Evolutionary conservation across 1,284 basidiomycete species (phyloP).

Genomic region (Puccinia horiana): DNA sequence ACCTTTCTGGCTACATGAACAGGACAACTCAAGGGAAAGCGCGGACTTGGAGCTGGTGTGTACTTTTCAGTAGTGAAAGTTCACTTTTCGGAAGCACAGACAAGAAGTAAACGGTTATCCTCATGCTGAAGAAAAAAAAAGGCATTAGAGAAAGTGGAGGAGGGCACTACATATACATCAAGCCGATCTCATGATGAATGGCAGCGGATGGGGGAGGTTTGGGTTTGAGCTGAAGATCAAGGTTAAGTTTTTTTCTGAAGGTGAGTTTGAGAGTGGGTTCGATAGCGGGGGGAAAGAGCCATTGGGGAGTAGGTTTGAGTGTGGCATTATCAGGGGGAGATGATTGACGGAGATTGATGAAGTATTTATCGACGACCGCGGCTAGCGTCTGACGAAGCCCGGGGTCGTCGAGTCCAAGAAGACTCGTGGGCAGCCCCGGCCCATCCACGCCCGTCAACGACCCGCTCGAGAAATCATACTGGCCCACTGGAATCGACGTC

Average conservation of each 20-base stretch:
- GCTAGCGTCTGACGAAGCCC: background rate
- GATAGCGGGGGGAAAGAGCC: background rate
- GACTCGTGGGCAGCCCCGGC: background rate
- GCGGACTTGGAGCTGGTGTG: too few species aligned
- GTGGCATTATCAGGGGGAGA: background rate
- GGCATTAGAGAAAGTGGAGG: too few species aligned
- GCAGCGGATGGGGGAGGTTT: background rate
- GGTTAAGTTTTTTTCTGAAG: background rate
- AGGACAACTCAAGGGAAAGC: too few species aligned
- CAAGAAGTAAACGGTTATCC: too few species aligned
- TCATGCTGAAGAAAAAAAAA: too few species aligned
- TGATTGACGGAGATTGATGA: background rate
- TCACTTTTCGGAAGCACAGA: too few species aligned
- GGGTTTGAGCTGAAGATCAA: background rate
- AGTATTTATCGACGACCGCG: background rate
- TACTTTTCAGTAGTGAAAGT: too few species aligned
- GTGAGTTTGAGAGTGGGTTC: background rate
- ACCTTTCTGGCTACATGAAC: too few species aligned
- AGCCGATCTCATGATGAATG: background rate
- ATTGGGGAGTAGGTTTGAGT: background rate
- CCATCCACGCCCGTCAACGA: background rate
- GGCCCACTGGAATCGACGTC: background rate
- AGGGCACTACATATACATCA: background rate
- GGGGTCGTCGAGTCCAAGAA: background rate
- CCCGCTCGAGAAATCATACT: conserved; percentile 14